Conservation (phyloP, 352 stramenopile species). For the Pythium periplocum region DNA sequence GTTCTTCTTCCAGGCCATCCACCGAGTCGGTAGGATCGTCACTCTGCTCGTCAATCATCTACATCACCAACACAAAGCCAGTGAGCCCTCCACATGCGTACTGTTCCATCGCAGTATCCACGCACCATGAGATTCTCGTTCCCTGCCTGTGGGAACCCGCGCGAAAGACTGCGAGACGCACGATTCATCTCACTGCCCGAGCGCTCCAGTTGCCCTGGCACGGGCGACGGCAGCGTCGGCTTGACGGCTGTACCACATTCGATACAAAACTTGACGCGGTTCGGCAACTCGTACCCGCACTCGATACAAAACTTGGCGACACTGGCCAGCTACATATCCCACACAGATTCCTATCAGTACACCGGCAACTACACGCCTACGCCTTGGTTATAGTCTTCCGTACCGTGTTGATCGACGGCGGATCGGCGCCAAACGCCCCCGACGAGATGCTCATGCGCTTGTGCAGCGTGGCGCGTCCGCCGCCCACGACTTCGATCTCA, state of each 20-base stretch:
- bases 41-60: slow-evolving; percentile 73
- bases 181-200: slow-evolving; percentile 20
- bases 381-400: not conserved
- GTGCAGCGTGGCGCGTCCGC: slow-evolving; percentile 27
- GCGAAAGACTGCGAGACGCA: slow-evolving; percentile 32
- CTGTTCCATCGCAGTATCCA: no score
- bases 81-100: not conserved
- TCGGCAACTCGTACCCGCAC: slow-evolving; percentile 74
- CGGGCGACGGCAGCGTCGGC: slow-evolving; percentile 47
- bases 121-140: no score
- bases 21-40: slow-evolving; percentile 45
- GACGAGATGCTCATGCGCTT: slow-evolving; percentile 67
- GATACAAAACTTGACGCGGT: slow-evolving; percentile 83
- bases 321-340: not conserved
- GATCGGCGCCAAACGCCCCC: slow-evolving; percentile 15
- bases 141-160: slow-evolving; percentile 13
- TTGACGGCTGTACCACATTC: slow-evolving; percentile 72
- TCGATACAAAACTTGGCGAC: slow-evolving; percentile 81
- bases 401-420: slow-evolving; percentile 19
- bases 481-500: slow-evolving; percentile 59
- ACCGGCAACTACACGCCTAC: not conserved
- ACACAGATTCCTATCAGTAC: no score
- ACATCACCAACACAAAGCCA: slow-evolving; percentile 3
- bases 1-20: slow-evolving; percentile 56
- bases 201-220: not conserved